phyloP scores from a whole-genome alignment of 2,329 filamentous ascomycete genomes.

The Elsinoe perseae region DNA sequence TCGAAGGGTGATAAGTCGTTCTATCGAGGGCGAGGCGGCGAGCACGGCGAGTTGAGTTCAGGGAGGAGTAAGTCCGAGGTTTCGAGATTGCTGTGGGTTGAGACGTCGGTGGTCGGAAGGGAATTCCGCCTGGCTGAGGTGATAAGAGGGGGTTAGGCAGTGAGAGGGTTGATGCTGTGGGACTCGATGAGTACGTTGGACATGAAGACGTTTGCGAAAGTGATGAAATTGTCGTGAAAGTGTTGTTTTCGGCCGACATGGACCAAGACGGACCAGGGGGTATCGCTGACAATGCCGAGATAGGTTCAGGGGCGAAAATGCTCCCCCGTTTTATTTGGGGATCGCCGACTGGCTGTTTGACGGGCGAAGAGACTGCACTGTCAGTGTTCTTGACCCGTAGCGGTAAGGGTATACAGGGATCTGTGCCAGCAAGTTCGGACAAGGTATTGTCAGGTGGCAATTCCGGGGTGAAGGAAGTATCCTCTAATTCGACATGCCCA shows the following conservation, averaged over 20 bases:
- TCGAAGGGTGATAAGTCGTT: conserved; percentile 44
- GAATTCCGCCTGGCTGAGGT: not conserved
- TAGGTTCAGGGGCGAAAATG: conserved; percentile 39
- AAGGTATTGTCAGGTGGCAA: conserved; percentile 24
- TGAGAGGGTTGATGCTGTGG: not conserved
- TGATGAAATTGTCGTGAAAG: not conserved
- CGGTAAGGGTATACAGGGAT: conserved; percentile 28
- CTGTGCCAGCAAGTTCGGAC: conserved; percentile 32
- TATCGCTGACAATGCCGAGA: conserved; percentile 20
- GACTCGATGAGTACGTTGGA: not conserved
- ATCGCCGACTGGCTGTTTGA: conserved; percentile 14
- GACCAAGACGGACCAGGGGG: conserved; percentile 1
- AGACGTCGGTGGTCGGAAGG: not conserved
- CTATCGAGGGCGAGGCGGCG: conserved; percentile 23
- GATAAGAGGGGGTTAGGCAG: not conserved
- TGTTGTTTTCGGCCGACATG: conserved; percentile 12
- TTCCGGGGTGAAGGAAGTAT: conserved; percentile 21
- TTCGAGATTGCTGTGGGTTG: conserved; percentile 17
- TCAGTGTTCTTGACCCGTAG: conserved; percentile 27
- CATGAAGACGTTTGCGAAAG: not conserved
- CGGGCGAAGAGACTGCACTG: conserved; percentile 17
- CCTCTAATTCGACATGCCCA: conserved; percentile 26
- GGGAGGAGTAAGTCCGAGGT: conserved; percentile 26
- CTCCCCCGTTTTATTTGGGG: conserved; percentile 36
- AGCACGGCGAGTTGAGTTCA: conserved; percentile 25